Conservation (phyloP, 2,329 filamentous ascomycete species). For the Pseudodiploospora longispora region DNA sequence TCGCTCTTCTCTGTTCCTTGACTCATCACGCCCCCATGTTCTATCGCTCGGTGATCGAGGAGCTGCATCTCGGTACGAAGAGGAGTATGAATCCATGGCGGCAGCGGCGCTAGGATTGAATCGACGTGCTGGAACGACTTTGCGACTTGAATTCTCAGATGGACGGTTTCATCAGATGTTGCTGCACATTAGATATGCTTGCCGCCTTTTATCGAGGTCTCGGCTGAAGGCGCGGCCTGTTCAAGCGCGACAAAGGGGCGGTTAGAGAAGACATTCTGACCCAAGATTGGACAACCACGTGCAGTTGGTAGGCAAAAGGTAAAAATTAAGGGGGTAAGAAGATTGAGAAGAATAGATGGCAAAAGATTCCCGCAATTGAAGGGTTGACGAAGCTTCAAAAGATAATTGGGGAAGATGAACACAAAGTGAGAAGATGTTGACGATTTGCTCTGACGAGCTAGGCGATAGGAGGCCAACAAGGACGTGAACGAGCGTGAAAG, state of each 20-base stretch:
- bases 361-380: background rate
- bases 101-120: conserved; percentile 6
- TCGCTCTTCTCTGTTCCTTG: conserved; percentile 42
- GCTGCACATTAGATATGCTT: conserved; percentile 4
- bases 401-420: background rate
- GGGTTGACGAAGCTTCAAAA: background rate
- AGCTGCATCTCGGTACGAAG: conserved; percentile 41
- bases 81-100: conserved; percentile 46
- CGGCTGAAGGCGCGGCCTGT: conserved; percentile 30
- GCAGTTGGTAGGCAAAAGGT: conserved; percentile 8
- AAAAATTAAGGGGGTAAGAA: conserved; percentile 14
- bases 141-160: background rate
- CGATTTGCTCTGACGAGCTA: conserved; percentile 6
- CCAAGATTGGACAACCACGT: conserved; percentile 16
- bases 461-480: conserved; percentile 4
- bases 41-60: conserved; percentile 47
- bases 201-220: conserved; percentile 3
- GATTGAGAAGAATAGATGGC: conserved; percentile 14
- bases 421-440: conserved; percentile 6
- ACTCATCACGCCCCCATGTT: conserved; percentile 46
- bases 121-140: conserved; percentile 3
- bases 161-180: conserved; percentile 1
- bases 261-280: conserved; percentile 48
- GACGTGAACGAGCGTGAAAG: conserved; percentile 3
- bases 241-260: conserved; percentile 43